Evolutionary conservation across 495 filamentous ascomycete genomes (phyloP), one percentile per base, ranked within the genome.

Genomic region (Amphirosellinia nigrospora): DNA sequence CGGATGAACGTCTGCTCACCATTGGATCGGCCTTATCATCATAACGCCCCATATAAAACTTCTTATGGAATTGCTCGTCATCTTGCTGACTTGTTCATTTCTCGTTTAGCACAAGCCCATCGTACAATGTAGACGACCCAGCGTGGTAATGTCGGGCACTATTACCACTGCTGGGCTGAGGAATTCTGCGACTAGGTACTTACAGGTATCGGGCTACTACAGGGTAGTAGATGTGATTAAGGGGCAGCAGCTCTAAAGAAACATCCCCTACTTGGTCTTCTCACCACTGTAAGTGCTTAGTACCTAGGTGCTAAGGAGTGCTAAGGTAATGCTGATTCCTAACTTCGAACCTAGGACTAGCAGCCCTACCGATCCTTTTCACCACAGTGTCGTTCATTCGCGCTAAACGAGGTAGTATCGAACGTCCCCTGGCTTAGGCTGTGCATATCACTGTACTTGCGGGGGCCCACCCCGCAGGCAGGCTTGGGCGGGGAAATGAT

Each of bases 391-490:
- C 10, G 13, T 7, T 30, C 23, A 30, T 53, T 53, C 26, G 23
- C 13, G 50, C 13, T n/a, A 58, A n/a, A 34, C 52, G 2, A n/a
- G 30, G 52, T 34, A 55, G 13, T 34, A 15, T n/a, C 16, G 52
- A 56, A 34, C 52, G 9, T n/a, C 28, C n/a, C 55, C 55, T 53
- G 21, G 1, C 23, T 56, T 34, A 9, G 6, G 13, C 7, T 30
- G 53, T 58, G 55, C 32, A 58, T 34, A 21, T 36, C n/a, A 26
- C 52, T 56, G 52, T 34, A 56, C 7, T 36, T 58, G 55, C 55
- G 55, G 55, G 55, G 55, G 28, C n/a, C 30, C 30, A 58, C 55
- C 21, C 55, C 55, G 55, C 55, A 36, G 55, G 21, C 10, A n/a
- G n/a, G n/a, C 21, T 58, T 2, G 50, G 5, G 50, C 26, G 15